Evolutionary conservation across 371 early-diverging fungal genomes (phyloP).

Genomic region (Lichtheimia ornata): DNA sequence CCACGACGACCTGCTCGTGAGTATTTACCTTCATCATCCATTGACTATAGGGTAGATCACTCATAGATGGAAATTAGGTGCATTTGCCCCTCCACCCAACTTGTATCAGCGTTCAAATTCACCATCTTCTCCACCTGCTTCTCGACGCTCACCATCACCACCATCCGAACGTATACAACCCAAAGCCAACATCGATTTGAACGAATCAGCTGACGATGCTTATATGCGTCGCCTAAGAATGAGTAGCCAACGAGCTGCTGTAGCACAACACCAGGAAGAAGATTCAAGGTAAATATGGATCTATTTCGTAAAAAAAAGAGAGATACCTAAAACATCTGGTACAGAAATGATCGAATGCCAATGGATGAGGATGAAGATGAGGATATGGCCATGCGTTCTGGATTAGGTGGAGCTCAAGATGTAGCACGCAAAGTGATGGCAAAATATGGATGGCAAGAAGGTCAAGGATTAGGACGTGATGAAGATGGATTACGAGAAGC

Average conservation of each 20-base stretch:
- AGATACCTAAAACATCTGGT: background rate
- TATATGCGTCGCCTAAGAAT: constrained; percentile 59
- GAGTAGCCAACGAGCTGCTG: constrained; percentile 6
- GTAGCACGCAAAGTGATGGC: constrained; percentile 38
- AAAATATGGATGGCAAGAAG: constrained; percentile 43
- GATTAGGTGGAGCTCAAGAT: constrained; percentile 25
- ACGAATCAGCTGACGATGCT: constrained; percentile 73
- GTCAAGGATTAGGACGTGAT: constrained; percentile 40
- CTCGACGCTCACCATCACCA: constrained; percentile 7
- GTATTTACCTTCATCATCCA: background rate
- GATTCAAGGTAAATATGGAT: background rate
- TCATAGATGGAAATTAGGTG: constrained; percentile 10
- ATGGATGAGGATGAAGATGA: constrained; percentile 5
- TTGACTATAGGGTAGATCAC: background rate
- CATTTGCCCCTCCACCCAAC: constrained; percentile 29
- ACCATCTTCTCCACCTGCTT: constrained; percentile 11
- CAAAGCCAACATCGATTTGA: constrained; percentile 27
- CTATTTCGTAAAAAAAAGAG: background rate
- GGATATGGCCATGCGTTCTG: constrained; percentile 9
- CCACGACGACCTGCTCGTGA: constrained; percentile 18
- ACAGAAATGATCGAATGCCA: background rate
- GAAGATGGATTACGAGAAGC: constrained; percentile 42
- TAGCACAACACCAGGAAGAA: background rate
- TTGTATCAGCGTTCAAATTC: constrained; percentile 17
- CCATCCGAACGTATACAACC: constrained; percentile 3